Conservation (phyloP, 345 rosid genomes). For the Leavenworthia alabamica region DNA sequence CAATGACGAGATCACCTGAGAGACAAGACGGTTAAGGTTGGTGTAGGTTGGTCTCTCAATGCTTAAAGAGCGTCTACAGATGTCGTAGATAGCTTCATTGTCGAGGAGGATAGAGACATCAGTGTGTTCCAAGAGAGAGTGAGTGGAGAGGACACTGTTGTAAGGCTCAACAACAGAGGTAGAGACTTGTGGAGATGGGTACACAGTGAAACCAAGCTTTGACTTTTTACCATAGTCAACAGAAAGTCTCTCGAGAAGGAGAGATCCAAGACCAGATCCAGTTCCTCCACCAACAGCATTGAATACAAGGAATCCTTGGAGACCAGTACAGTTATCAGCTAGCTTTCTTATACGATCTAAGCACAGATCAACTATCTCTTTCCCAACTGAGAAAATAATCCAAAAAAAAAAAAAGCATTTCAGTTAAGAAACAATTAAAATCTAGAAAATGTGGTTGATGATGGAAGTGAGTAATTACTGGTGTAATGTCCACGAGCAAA, state of each 20-base stretch:
- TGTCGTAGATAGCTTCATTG: slow-evolving; percentile 50
- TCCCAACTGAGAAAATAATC: slow-evolving; percentile 42
- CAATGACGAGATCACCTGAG: slow-evolving; percentile 73
- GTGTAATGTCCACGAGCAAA: slow-evolving; percentile 85
- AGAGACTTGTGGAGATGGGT: slow-evolving; percentile 75
- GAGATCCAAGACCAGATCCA: slow-evolving; percentile 83
- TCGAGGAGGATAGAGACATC: slow-evolving; percentile 58
- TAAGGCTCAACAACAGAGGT: slow-evolving; percentile 75
- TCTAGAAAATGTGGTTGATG: neutral
- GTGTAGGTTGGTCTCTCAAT: slow-evolving; percentile 76
- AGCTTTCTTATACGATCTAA: slow-evolving; percentile 70
- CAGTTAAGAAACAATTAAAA: neutral
- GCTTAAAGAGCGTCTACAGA: slow-evolving; percentile 70
- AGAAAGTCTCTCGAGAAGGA: slow-evolving; percentile 60
- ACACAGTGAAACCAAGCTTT: slow-evolving; percentile 72
- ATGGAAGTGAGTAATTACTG: slow-evolving; percentile 24
- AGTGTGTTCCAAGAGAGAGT: slow-evolving; percentile 67
- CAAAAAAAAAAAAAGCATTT: neutral
- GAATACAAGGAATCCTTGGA: slow-evolving; percentile 75
- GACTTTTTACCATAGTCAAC: slow-evolving; percentile 73
- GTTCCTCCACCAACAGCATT: slow-evolving; percentile 82
- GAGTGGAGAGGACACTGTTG: slow-evolving; percentile 75
- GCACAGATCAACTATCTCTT: slow-evolving; percentile 75
- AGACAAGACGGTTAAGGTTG: slow-evolving; percentile 66
- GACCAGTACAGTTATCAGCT: slow-evolving; percentile 83